A percentile compares a stretch with the other conserved stretches of the same genome.
Conservation (phyloP, 2,329 filamentous ascomycete species). For the Cyphellophora attinorum region DNA sequence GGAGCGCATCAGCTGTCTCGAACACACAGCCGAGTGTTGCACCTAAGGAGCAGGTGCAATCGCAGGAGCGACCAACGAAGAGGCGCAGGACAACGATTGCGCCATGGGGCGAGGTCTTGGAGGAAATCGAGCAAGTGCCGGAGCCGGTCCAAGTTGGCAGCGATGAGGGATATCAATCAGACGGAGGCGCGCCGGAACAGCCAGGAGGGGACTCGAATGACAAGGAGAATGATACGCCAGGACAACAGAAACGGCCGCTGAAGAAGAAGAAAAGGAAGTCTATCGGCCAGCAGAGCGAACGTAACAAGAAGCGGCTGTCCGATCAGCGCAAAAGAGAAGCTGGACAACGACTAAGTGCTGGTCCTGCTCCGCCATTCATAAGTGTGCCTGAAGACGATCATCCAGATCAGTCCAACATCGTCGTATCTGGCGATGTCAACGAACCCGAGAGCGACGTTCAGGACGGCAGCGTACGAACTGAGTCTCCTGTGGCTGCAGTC, state of each 20-base stretch:
- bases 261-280: constrained; percentile 32
- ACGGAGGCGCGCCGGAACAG: too few species aligned
- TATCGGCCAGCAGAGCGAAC: constrained; percentile 8
- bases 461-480: not conserved
- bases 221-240: constrained; percentile 1
- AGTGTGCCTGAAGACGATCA: not conserved
- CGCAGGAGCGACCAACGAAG: too few species aligned
- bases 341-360: not conserved
- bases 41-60: too few species aligned
- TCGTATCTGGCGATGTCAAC: not conserved
- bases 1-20: constrained; percentile 2
- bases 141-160: too few species aligned
- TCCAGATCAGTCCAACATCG: not conserved
- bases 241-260: not conserved
- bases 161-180: too few species aligned
- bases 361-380: not conserved
- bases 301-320: constrained; percentile 9
- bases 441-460: not conserved
- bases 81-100: too few species aligned
- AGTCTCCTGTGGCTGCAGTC: too few species aligned
- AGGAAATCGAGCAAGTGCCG: too few species aligned
- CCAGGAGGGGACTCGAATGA: too few species aligned
- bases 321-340: not conserved
- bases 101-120: too few species aligned
- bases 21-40: too few species aligned